Evolutionary conservation across 257 asterid species (phyloP), one percentile per base, ranked within the genome.

Genomic region (Eucommia ulmoides): DNA sequence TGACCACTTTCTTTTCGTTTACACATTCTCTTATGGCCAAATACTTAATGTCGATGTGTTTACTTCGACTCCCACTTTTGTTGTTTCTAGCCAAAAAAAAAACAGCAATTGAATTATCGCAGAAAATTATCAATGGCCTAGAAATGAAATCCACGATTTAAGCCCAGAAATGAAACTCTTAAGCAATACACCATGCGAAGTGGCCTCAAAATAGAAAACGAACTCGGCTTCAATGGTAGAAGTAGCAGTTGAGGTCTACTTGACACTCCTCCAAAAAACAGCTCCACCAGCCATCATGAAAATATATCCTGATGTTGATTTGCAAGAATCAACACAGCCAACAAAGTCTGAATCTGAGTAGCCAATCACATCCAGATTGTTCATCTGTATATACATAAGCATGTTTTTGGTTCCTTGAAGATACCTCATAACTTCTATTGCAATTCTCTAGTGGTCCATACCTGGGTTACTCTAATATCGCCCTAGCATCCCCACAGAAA

Each of bases 341-440:
- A 2, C 18, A 20, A 51, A 51, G 25, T 51, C 25, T 3, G 25
- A 18, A 20, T 51, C 7, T 18, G 25, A 51, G 44, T 51, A 51
- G 1, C 45, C 24, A 29, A 19, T 14, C 19, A 29, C 3, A 8
- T 51, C 56, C 11, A 19, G 3, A 26, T 19, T 51, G 2, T 51
- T 19, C 10, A 2, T 51, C 8, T 2, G 38, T 29, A 7, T 19
- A 7, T 51, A 51, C 17, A 17, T 29, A 51, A 51, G 46, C 56
- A 26, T 29, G 45, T 26, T 9, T 12, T 51, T 51, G 7, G 44
- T 19, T 1, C 45, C 58, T 21, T 35, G 49, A 29, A 53, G 20
- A 22, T 53, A 29, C 38, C 25, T 53, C 47, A 53, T 19, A 1
- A 53, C 58, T 8, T 22, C 41, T 20, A 33, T 53, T 53, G 49